Base-by-base conservation (phyloP, 2,329 filamentous ascomycete genomes). In the Rhynchosporium graminicola region DNA sequence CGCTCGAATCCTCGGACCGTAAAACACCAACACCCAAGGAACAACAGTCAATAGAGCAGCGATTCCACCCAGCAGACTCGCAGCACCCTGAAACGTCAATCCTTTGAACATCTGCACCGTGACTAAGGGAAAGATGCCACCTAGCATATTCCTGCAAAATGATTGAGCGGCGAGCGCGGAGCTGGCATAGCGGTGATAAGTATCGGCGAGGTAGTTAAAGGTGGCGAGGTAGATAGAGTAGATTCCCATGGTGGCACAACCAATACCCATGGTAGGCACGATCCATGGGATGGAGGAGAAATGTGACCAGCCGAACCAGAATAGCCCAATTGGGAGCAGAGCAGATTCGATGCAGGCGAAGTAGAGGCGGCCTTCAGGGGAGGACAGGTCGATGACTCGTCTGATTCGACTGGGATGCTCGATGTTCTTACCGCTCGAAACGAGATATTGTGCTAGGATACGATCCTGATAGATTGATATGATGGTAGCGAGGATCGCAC, bases 141-240 rank as follows among this genome's bases (percentile, higher is more conserved):
- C 92, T 0, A 97, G 78, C 1, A 97, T 79, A 73, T 97, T 97
- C 10, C 93, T 85, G 70, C 91, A 94, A 74, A 91, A 96, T 15
- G 86, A 89, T 77, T 97, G 92, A 0, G 92, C 91, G 0, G 93
- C 93, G 5, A 97, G 79, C 0, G 93, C 92, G 0, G 90, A 95
- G 45, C 88, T 92, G 0, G 93, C 91, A 70, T 94, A 97, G 2
- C 84, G 81, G 72, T 92, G 89, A 75, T 97, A 97, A 1, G 88
- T 88, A 73, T 97, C 93, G 26, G 92, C 92, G 1, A 97, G 82
- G 70, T 96, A 97, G 74, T 97, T 97, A 78, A 97, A 97, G 0
- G 92, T 90, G 2, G 92, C 88, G 0, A 97, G 82, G 72, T 96
- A 96, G 42, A 97, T 86, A 46, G 86, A 88, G 74, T 91, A 94